A percentile compares a stretch with the other conserved stretches of the same genome.
Evolutionary conservation across 208 protist species (phyloP).

Genomic region (Vickermania ingenoplastis): DNA sequence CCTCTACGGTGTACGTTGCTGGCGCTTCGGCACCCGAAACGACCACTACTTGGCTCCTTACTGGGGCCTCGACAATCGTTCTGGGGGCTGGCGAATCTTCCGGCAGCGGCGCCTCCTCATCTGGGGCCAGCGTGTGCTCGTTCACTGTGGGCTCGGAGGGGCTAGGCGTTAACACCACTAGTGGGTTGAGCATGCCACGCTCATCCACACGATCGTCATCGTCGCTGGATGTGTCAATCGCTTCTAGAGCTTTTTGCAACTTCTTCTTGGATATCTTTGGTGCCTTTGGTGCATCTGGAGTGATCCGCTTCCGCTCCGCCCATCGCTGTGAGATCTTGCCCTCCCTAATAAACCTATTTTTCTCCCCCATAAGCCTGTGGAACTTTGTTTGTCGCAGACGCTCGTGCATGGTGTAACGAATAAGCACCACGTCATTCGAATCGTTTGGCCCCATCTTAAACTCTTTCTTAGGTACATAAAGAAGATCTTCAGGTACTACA

Average conservation of each 20-base stretch:
- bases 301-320: constrained; percentile 13
- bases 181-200: constrained; percentile 6
- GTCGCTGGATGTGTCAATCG: constrained; percentile 23
- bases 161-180: constrained; percentile 7
- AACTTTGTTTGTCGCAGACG: constrained; percentile 22
- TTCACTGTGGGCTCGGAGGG: not conserved
- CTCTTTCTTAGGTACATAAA: constrained; percentile 11
- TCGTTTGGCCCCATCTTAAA: constrained; percentile 5
- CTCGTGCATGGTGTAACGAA: constrained; percentile 29
- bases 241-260: constrained; percentile 7
- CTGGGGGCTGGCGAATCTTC: not conserved
- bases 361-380: constrained; percentile 16
- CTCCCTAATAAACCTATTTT: constrained; percentile 14
- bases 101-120: not conserved
- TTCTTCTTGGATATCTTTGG: constrained; percentile 17
- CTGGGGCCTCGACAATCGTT: too few species aligned
- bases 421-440: constrained; percentile 7
- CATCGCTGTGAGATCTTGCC: constrained; percentile 16
- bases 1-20: not conserved
- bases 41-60: not conserved
- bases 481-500: constrained; percentile 17
- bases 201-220: constrained; percentile 20
- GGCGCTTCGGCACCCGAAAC: not conserved
- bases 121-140: not conserved
- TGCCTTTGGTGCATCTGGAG: constrained; percentile 17